Percentiles rank a stretch among this genome's conserved stretches.
Evolutionary conservation across 2,329 filamentous ascomycete species (phyloP).

Genomic region (Phyllachora maydis): DNA sequence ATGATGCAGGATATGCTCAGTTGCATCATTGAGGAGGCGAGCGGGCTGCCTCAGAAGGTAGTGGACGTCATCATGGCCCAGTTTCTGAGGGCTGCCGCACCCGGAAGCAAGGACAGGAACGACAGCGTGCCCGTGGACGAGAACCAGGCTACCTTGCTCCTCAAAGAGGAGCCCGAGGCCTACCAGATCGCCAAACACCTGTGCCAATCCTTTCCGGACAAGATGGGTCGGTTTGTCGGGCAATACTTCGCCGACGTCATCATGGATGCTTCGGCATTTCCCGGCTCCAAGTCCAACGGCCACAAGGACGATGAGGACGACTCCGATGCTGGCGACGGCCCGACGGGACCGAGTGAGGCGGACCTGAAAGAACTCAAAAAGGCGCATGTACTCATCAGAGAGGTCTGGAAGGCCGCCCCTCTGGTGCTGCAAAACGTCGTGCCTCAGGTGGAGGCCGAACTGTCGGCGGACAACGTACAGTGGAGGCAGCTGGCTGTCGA

Average conservation of each 20-base stretch:
- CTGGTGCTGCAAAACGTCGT: conserved; percentile 82
- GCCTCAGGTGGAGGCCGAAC: conserved; percentile 78
- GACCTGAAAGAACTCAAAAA: conserved; percentile 78
- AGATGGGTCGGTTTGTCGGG: conserved; percentile 85
- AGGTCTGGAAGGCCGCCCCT: conserved; percentile 84
- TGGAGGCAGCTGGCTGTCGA: conserved; percentile 77
- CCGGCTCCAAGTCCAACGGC: conserved; percentile 31
- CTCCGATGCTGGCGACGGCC: conserved; percentile 37
- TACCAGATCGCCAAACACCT: conserved; percentile 95
- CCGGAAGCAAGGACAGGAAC: conserved; percentile 36
- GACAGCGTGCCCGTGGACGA: conserved; percentile 37
- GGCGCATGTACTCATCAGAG: conserved; percentile 72
- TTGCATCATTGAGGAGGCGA: conserved; percentile 70
- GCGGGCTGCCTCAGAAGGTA: conserved; percentile 56
- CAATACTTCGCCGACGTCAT: conserved; percentile 97
- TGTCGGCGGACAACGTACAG: conserved; percentile 75
- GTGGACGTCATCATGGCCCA: conserved; percentile 90
- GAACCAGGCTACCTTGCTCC: conserved; percentile 63
- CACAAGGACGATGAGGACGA: conserved; percentile 38
- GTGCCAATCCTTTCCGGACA: conserved; percentile 73
- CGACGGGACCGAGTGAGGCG: conserved; percentile 50
- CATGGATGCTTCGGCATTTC: conserved; percentile 55
- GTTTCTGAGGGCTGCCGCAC: conserved; percentile 73
- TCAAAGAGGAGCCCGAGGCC: conserved; percentile 75
- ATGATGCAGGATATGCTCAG: conserved; percentile 75